Evolutionary conservation across 495 filamentous ascomycete genomes (phyloP).

Genomic region (Podospora pseudocomata): DNA sequence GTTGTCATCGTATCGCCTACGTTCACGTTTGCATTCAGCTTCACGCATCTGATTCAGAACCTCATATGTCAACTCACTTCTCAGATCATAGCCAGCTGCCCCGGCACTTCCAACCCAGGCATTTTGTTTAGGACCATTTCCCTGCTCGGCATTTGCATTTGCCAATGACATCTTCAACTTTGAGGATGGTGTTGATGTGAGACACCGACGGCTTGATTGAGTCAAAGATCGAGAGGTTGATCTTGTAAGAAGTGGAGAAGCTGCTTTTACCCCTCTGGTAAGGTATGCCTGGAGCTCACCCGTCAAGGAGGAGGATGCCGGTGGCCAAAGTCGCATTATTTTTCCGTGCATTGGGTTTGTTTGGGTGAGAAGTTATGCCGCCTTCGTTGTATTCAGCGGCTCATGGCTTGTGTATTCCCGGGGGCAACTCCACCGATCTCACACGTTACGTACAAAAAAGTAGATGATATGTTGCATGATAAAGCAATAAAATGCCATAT

Average conservation of each 20-base stretch:
- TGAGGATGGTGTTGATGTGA: neutral
- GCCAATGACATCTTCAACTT: conserved; percentile 4
- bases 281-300: neutral
- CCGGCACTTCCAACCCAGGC: conserved; percentile 43
- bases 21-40: neutral
- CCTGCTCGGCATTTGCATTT: neutral
- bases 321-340: neutral
- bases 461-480: too few species aligned
- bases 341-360: neutral
- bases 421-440: neutral
- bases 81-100: conserved; percentile 40
- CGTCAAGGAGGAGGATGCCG: neutral
- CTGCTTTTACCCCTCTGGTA: neutral
- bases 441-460: too few species aligned
- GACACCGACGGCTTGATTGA: neutral
- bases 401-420: neutral
- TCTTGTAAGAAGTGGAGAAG: neutral
- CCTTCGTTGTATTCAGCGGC: neutral
- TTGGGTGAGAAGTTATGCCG: neutral
- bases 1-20: conserved; percentile 80
- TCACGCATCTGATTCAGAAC: neutral
- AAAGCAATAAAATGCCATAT: too few species aligned
- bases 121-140: conserved; percentile 15
- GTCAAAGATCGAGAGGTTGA: neutral
- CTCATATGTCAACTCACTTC: conserved; percentile 33